Evolutionary conservation across 176 grass and related monocot species (phyloP), one percentile per base, ranked within the genome.

Genomic region (Musa schizocarpa): DNA sequence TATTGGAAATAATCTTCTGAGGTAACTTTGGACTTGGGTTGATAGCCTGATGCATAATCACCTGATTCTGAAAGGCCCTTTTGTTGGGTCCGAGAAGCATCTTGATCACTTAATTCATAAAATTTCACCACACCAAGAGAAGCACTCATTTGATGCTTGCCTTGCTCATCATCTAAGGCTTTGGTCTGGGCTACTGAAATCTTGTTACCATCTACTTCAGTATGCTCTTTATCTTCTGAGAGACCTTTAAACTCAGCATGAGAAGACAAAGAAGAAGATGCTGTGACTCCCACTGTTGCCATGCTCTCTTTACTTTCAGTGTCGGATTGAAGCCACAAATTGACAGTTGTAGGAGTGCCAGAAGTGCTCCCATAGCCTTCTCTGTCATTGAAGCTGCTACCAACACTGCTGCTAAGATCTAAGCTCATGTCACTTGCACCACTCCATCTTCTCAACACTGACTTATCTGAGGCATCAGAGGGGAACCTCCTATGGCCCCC

Each of bases 401-500:
- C 83, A 73, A 83, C 74, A 58, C 84, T 92, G 69, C 78, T 85
- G 74, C 82, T 87, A 21, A 90, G 81, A 85, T 96, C 93, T 77
- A 90, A 92, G 74, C 93, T 92, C 89, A 96, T 92, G 79, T 96
- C 89, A 71, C 87, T 96, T 16, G 88, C 85, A 87, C 74, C 88
- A 75, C 87, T 92, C 89, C 87, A 90, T 80, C 93, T 90, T 68
- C 93, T 90, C 73, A 86, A 82, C 69, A 79, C 83, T 64, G 89
- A 78, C 74, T 92, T 92, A 54, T 90, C 93, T 81, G 89, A 88
- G 17, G 83, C 84, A 85, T 75, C 80, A 85, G 89, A 92, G 85
- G 83, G 89, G 64, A 88, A 76, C 76, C 89, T 92, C 53, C 85
- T 82, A 73, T 90, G 93, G 81, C 90, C 93, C 20, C 89, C 87